A percentile compares a stretch with the other conserved stretches of the same genome.
Conservation (phyloP, 345 rosid genomes). For the Citrus mangshanensis region DNA sequence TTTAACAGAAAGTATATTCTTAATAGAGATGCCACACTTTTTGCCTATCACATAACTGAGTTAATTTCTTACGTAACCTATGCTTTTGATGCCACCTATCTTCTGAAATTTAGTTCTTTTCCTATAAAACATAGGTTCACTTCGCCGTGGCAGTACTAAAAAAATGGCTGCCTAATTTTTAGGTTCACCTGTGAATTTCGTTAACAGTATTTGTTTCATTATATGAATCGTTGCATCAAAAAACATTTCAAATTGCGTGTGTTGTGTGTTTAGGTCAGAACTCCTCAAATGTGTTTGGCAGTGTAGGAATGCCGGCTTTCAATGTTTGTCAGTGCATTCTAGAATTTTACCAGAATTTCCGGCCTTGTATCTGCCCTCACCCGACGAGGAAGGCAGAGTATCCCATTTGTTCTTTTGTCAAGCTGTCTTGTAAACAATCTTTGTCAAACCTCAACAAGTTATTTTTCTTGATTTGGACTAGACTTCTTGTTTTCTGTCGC, state of each 20-base stretch:
- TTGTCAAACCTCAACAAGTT: neutral
- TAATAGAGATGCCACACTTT: neutral
- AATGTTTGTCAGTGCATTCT: neutral
- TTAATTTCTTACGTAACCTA: neutral
- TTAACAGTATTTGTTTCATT: neutral
- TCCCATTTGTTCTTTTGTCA: conserved; percentile 25
- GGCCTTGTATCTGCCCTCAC: conserved; percentile 29
- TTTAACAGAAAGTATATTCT: conserved; percentile 14
- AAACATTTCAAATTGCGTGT: neutral
- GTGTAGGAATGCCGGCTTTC: neutral
- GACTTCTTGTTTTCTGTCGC: neutral
- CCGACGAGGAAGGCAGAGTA: conserved; percentile 22
- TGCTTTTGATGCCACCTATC: conserved; percentile 1
- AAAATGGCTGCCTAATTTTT: neutral
- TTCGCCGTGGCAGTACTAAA: neutral
- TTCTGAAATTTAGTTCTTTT: neutral
- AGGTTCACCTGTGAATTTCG: neutral
- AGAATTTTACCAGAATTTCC: neutral
- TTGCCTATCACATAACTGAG: too few relatives aligned
- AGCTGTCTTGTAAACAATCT: conserved; percentile 30
- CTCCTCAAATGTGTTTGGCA: neutral
- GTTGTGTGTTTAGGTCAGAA: neutral
- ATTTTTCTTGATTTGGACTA: conserved; percentile 10
- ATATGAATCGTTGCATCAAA: neutral
- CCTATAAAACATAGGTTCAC: neutral